Evolutionary conservation across 768 basidiomycete species (phyloP).

Genomic region (Russula earlei): DNA sequence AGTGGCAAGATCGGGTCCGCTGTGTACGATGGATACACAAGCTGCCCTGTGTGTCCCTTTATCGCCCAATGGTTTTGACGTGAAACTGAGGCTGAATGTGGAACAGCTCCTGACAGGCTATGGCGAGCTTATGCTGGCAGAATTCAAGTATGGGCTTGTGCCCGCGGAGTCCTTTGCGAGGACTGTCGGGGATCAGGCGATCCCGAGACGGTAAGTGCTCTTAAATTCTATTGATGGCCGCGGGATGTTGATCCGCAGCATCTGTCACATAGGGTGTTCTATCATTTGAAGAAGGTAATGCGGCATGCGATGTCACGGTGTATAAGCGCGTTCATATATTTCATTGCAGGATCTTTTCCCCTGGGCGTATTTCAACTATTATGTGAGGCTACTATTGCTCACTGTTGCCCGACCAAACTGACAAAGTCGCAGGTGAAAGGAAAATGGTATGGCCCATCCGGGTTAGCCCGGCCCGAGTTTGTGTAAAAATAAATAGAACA

Average conservation of each 20-base stretch:
- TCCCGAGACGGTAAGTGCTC: conserved; percentile 53
- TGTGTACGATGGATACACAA: conserved; percentile 81
- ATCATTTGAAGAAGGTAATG: conserved; percentile 35
- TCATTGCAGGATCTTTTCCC: conserved; percentile 28
- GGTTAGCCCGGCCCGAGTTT: conserved; percentile 22
- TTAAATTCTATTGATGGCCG: background rate
- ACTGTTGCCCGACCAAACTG: background rate
- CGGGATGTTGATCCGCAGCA: background rate
- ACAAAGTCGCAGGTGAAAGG: conserved; percentile 23
- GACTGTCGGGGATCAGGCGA: conserved; percentile 64
- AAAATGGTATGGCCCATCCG: conserved; percentile 26
- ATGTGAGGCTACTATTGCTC: conserved; percentile 10
- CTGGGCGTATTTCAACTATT: conserved; percentile 26
- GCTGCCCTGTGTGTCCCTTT: conserved; percentile 58
- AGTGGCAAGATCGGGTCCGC: conserved; percentile 62
- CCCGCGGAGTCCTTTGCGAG: conserved; percentile 78
- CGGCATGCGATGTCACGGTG: background rate
- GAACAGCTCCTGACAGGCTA: conserved; percentile 69
- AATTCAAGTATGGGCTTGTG: conserved; percentile 87
- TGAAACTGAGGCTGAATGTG: conserved; percentile 3
- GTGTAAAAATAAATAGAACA: background rate
- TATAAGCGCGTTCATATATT: background rate
- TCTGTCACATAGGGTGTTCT: conserved; percentile 30
- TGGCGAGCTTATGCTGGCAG: conserved; percentile 76
- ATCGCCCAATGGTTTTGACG: background rate